Conservation (phyloP, 805 yeast genomes). For the Huiozyma sinensis region DNA sequence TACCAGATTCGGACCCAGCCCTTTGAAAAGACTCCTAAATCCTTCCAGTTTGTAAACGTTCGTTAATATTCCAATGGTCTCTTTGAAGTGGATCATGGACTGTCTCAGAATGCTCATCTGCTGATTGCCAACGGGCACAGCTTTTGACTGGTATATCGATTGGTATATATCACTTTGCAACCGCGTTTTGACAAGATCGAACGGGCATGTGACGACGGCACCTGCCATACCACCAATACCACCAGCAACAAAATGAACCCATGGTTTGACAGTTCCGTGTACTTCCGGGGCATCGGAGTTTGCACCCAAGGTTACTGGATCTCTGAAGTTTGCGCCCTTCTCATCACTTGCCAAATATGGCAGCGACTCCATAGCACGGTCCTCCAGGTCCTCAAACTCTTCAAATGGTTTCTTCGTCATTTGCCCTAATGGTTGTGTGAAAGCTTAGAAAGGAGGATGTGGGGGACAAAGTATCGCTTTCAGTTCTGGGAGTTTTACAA, state of each 20-base stretch:
- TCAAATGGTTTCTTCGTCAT: conserved; percentile 23
- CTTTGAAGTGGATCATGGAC: conserved; percentile 63
- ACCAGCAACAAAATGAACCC: conserved; percentile 85
- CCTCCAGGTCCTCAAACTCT: conserved; percentile 26
- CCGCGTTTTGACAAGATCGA: conserved; percentile 93
- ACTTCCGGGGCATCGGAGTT: conserved; percentile 6
- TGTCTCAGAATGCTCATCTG: conserved; percentile 30
- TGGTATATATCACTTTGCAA: conserved; percentile 81
- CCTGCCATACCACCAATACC: conserved; percentile 98
- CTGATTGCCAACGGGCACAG: conserved; percentile 1
- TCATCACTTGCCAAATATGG: conserved; percentile 66
- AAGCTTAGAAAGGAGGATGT: no score
- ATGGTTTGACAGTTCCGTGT: conserved; percentile 32
- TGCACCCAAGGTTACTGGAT: conserved; percentile 22
- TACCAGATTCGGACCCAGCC: conserved; percentile 90
- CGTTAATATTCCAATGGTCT: conserved; percentile 63
- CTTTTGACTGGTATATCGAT: conserved; percentile 35
- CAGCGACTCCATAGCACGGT: conserved; percentile 48
- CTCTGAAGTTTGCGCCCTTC: conserved; percentile 44
- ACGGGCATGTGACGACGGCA: conserved; percentile 85
- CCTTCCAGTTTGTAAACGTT: conserved; percentile 73
- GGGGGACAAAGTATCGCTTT: no score
- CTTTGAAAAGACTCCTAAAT: conserved; percentile 75
- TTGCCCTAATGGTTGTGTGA: no score
- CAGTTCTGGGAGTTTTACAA: no score